Conservation (phyloP, 441 rosid species). For the Arabidopsis hybrid region DNA sequence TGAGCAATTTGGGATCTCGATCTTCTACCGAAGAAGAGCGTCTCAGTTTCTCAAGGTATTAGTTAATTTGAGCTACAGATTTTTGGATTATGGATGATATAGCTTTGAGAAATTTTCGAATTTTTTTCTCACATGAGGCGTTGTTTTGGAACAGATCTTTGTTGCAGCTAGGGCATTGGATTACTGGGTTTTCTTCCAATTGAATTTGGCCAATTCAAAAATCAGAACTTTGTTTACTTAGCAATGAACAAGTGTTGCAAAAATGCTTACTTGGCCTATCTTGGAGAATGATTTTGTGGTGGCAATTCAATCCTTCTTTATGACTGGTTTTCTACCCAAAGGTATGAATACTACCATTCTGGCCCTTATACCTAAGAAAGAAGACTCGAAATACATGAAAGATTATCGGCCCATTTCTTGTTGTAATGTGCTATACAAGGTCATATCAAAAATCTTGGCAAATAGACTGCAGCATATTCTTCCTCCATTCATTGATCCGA, state of each 20-base stretch:
- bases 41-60: constrained; percentile 18
- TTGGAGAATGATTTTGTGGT: no score
- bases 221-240: constrained; percentile 12
- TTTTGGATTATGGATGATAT: not conserved
- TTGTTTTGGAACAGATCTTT: constrained; percentile 27
- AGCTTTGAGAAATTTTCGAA: not conserved
- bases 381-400: no score
- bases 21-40: constrained; percentile 15
- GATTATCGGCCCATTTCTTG: no score
- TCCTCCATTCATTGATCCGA: no score
- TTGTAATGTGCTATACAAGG: no score
- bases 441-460: no score
- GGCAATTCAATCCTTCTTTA: no score
- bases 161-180: constrained; percentile 14
- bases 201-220: constrained; percentile 1
- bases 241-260: not conserved
- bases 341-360: no score
- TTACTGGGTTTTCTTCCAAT: constrained; percentile 13
- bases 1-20: constrained; percentile 25
- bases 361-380: no score
- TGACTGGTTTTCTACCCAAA: no score
- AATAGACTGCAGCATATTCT: no score
- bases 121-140: not conserved
- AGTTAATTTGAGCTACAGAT: not conserved
- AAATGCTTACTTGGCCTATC: constrained; percentile 14